A percentile compares a stretch with the other conserved stretches of the same genome.
Evolutionary conservation across 2,329 filamentous ascomycete genomes (phyloP).

Genomic region (Aspergillus latus): DNA sequence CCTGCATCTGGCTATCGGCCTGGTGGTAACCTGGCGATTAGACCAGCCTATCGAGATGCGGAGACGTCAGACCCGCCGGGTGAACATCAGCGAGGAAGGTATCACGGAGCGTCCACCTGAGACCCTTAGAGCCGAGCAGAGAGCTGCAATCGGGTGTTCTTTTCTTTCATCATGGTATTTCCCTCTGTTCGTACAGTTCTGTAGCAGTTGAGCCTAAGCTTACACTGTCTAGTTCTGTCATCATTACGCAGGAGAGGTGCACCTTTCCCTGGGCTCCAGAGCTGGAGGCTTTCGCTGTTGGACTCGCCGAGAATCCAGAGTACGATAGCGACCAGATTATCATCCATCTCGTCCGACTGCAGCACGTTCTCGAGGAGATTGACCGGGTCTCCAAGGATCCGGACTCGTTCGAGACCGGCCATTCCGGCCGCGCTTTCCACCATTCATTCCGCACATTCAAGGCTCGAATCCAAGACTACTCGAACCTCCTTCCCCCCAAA

Average conservation of each 20-base stretch:
- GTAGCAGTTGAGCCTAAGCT: too few relatives aligned
- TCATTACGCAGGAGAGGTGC: constrained; percentile 16
- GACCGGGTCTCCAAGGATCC: constrained; percentile 1
- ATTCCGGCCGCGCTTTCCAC: not conserved
- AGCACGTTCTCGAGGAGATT: constrained; percentile 16
- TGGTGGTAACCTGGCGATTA: constrained; percentile 37
- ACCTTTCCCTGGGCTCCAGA: constrained; percentile 12
- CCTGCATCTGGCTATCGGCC: constrained; percentile 38
- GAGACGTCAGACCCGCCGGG: constrained; percentile 27
- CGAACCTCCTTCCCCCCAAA: not conserved
- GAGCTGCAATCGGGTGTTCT: constrained; percentile 47
- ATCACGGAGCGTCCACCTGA: constrained; percentile 21
- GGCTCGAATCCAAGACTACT: constrained; percentile 3
- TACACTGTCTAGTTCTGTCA: constrained; percentile 3
- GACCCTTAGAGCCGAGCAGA: constrained; percentile 41
- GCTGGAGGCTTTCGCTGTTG: constrained; percentile 10
- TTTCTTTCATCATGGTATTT: constrained; percentile 44
- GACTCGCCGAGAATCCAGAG: constrained; percentile 12
- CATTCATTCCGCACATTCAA: not conserved
- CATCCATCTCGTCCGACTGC: constrained; percentile 18
- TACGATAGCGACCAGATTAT: constrained; percentile 14
- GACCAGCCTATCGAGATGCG: constrained; percentile 27
- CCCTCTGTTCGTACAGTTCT: too few relatives aligned
- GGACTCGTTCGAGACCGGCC: not conserved
- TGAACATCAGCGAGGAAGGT: constrained; percentile 9